Evolutionary conservation across 2,329 filamentous ascomycete genomes (phyloP), one percentile per base, ranked within the genome.

Genomic region (Ascomycota sp.): DNA sequence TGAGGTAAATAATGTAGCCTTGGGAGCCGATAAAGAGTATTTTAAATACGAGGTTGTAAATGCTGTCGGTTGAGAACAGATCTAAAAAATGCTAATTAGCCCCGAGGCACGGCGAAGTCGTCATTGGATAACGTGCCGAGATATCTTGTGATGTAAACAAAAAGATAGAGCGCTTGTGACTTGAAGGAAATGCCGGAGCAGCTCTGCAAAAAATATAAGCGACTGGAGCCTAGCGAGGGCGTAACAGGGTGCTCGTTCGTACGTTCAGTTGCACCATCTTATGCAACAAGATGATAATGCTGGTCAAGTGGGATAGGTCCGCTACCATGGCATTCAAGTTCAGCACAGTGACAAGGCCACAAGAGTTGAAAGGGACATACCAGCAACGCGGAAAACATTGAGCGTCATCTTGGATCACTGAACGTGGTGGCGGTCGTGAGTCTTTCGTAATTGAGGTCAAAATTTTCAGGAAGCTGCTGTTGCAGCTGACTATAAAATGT

Each of bases 161-260:
- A 60, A 41, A 95, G 63, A 57, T 98, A 98, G 33, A 98, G 68
- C 30, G 75, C 81, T 65, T 98, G 89, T 36, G 86, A 94, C 55
- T 98, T 98, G 69, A 98, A 95, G 11, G 89, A 98, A 55, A 98
- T 86, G 43, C 89, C 89, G 25, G 86, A 76, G 52, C 85, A 93
- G 63, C 85, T 94, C 86, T 94, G 45, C 43, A 35, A 43, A 35
- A n/a, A 19, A n/a, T 12, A n/a, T 28, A 8, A 28, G 27, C 21
- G 21, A 23, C 21, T 20, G n/a, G n/a, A 12, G 28, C 30, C 17
- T 3, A 20, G n/a, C 8, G 8, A n/a, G 28, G 9, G 17, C 22
- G 20, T n/a, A 29, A 26, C 28, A 20, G 10, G 25, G 30, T 34
- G 27, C 22, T 30, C 32, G 21, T 27, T 54, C 73, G 36, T 63